Conservation (phyloP, 2,329 filamentous ascomycete genomes). For the Aspergillus phoenicis region DNA sequence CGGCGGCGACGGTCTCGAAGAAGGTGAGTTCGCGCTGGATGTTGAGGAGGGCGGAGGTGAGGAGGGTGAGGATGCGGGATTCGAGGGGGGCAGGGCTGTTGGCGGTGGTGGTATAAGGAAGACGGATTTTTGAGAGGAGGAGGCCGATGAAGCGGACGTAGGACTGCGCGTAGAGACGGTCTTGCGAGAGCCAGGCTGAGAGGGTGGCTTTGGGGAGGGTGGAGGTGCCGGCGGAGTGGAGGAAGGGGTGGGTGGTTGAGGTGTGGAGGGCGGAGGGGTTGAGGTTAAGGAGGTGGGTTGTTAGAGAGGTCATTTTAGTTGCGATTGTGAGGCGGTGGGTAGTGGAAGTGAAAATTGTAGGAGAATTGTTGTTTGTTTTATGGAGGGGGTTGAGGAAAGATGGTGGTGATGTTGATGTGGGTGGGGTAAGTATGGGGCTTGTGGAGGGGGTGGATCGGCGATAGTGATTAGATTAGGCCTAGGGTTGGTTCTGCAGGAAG, state of each 20-base stretch:
- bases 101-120: conserved; percentile 44
- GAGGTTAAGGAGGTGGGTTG: conserved; percentile 58
- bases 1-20: conserved; percentile 65
- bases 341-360: background rate
- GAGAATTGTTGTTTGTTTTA: background rate
- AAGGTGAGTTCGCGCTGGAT: conserved; percentile 68
- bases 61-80: conserved; percentile 62
- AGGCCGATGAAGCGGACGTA: conserved; percentile 69
- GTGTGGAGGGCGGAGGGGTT: conserved; percentile 51
- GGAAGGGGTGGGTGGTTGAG: conserved; percentile 69
- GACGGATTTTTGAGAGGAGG: conserved; percentile 63
- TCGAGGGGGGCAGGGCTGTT: conserved; percentile 39
- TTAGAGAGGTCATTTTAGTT: conserved; percentile 43
- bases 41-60: conserved; percentile 66
- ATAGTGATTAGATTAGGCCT: background rate
- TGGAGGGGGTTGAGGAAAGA: background rate
- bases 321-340: background rate
- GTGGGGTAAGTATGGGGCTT: background rate
- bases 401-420: background rate
- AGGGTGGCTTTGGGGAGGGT: conserved; percentile 59
- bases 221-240: conserved; percentile 65
- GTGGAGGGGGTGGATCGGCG: background rate
- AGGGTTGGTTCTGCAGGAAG: background rate
- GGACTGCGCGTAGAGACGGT: conserved; percentile 70
- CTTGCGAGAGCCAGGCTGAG: conserved; percentile 70